Evolutionary conservation across 768 basidiomycete genomes (phyloP).

Genomic region (Hebeloma cylindrosporum): DNA sequence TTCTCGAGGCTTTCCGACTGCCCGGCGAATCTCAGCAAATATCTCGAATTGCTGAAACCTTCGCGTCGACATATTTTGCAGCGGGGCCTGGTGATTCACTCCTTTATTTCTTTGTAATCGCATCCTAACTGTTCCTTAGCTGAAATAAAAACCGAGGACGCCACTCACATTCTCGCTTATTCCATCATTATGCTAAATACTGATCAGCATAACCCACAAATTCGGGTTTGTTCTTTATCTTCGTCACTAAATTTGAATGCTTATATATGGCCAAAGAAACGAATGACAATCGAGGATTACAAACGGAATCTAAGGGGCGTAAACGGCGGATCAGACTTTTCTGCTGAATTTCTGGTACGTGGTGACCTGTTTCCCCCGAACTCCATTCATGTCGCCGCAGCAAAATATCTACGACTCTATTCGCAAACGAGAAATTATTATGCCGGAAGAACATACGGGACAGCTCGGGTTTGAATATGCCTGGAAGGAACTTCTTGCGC

Average conservation of each 20-base stretch:
- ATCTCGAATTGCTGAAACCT: constrained; percentile 88
- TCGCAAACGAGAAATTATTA: constrained; percentile 89
- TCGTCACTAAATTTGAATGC: constrained; percentile 4
- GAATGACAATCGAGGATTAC: constrained; percentile 96
- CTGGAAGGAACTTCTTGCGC: constrained; percentile 91
- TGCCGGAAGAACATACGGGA: constrained; percentile 97
- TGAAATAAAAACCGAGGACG: constrained; percentile 89
- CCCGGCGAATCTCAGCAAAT: constrained; percentile 98
- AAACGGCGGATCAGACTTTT: constrained; percentile 83
- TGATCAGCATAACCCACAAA: constrained; percentile 93
- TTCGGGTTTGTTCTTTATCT: constrained; percentile 43
- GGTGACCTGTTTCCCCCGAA: neutral
- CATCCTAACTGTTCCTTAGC: constrained; percentile 39
- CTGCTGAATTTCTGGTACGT: constrained; percentile 76
- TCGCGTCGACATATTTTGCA: constrained; percentile 89
- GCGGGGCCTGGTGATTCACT: constrained; percentile 76
- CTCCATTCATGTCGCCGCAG: constrained; percentile 40
- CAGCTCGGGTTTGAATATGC: constrained; percentile 98
- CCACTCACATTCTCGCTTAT: constrained; percentile 90
- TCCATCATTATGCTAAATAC: constrained; percentile 99
- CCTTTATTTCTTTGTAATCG: constrained; percentile 2
- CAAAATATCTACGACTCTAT: constrained; percentile 93
- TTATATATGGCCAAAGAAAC: constrained; percentile 80
- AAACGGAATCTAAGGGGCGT: constrained; percentile 89
- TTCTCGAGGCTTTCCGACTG: constrained; percentile 90